These are phyloP conservation scores for Dendrocalamus latiflorus DNA, from an alignment of 202 grass and related monocot species.

Conservation along the genomic window DNA sequence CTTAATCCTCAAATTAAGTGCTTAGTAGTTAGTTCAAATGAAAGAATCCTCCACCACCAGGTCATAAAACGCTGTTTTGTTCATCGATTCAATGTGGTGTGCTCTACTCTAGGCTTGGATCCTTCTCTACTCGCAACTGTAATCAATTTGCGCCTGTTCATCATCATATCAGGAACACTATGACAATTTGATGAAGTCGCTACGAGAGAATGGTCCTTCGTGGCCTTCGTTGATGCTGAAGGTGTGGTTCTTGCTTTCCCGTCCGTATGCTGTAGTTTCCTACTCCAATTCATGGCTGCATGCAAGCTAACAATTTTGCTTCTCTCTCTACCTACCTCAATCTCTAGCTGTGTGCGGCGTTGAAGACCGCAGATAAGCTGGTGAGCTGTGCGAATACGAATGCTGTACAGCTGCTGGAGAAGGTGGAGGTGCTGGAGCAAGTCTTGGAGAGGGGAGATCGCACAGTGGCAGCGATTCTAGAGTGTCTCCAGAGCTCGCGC, in stretches of 20 bases:
- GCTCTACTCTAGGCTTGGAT: not conserved
- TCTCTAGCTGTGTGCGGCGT: slow-evolving; percentile 15
- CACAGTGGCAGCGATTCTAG: too few species aligned
- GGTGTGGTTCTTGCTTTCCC: slow-evolving; percentile 8
- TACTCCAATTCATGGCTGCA: not conserved
- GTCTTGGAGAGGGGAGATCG: too few species aligned
- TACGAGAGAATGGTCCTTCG: slow-evolving; percentile 36
- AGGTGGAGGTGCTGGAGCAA: too few species aligned
- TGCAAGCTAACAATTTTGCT: not conserved
- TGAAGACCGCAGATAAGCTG: too few species aligned
- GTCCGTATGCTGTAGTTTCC: not conserved
- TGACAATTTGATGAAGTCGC: slow-evolving; percentile 42
- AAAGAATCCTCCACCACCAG: not conserved
- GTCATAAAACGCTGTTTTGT: not conserved
- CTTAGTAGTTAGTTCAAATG: not conserved
- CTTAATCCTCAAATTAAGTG: not conserved
- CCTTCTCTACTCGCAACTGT: not conserved
- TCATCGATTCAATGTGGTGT: not conserved
- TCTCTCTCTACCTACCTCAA: not conserved
- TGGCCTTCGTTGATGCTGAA: slow-evolving; percentile 49
- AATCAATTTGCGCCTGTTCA: not conserved
- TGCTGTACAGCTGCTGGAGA: slow-evolving; percentile 18
- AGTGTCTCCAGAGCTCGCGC: not conserved
- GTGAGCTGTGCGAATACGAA: slow-evolving; percentile 9
- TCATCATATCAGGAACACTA: slow-evolving; percentile 41